Percentiles rank a stretch among this genome's conserved stretches.
Evolutionary conservation across 306 rosid genomes (phyloP).

Genomic region (Morella rubra): DNA sequence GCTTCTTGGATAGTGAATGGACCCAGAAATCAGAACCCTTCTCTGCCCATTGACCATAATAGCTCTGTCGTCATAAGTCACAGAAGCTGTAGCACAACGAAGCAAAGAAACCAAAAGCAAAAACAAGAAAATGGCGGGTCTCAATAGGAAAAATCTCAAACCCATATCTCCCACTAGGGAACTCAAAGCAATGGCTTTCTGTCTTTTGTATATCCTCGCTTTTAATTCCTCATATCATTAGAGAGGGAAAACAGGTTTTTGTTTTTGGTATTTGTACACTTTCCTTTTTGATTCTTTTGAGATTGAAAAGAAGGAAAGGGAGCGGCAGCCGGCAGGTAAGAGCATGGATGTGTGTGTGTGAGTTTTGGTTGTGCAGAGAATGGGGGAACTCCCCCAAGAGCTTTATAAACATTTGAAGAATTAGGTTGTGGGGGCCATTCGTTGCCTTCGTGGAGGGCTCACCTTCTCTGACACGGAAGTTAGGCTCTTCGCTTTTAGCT

Average conservation of each 20-base stretch:
- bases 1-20: constrained; percentile 98
- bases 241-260: neutral
- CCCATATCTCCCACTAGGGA: constrained; percentile 30
- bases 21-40: constrained; percentile 55
- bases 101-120: constrained; percentile 36
- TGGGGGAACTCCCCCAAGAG: constrained; percentile 23
- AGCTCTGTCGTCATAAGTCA: constrained; percentile 20
- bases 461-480: constrained; percentile 20
- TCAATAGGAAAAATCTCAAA: neutral
- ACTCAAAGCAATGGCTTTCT: constrained; percentile 32
- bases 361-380: constrained; percentile 20
- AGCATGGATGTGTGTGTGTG: constrained; percentile 16
- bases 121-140: constrained; percentile 6
- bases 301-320: constrained; percentile 14
- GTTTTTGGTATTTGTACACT: constrained; percentile 17
- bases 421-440: constrained; percentile 27
- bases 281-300: constrained; percentile 28
- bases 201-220: neutral
- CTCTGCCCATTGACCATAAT: constrained; percentile 4
- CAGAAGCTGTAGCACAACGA: constrained; percentile 14
- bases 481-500: neutral
- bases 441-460: constrained; percentile 2
- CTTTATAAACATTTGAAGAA: constrained; percentile 41
- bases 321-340: constrained; percentile 19
- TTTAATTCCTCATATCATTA: neutral